phyloP scores from a whole-genome alignment of 2,329 filamentous ascomycete species.

The Septoria petroselini region DNA sequence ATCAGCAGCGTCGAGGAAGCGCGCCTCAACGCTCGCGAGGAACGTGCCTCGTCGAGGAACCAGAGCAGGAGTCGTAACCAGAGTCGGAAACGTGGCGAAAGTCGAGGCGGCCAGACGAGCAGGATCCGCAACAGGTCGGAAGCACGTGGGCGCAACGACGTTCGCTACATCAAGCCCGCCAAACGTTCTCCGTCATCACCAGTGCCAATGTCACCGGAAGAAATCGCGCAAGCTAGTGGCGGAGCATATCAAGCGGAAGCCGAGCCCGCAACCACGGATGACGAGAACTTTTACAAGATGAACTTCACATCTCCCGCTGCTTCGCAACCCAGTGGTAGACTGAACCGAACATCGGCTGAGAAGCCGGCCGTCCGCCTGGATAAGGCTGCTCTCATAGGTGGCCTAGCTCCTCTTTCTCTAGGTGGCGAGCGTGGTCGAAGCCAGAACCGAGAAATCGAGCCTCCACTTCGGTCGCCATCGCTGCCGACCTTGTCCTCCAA shows the following conservation, averaged over 20 bases:
- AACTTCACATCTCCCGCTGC: constrained; percentile 36
- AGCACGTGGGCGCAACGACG: constrained; percentile 64
- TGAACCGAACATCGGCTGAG: constrained; percentile 7
- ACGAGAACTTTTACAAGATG: constrained; percentile 49
- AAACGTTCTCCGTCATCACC: constrained; percentile 91
- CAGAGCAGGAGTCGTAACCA: constrained; percentile 47
- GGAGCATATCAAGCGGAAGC: constrained; percentile 40
- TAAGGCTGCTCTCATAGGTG: constrained; percentile 44
- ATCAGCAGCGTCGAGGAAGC: constrained; percentile 82
- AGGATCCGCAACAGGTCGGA: constrained; percentile 55
- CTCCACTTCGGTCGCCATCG: constrained; percentile 67
- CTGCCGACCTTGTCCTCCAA: constrained; percentile 66
- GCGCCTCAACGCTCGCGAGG: constrained; percentile 37
- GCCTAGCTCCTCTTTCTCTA: constrained; percentile 5
- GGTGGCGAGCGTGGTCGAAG: constrained; percentile 57
- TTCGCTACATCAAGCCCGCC: constrained; percentile 67
- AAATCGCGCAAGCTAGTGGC: constrained; percentile 47
- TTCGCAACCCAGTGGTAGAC: constrained; percentile 24
- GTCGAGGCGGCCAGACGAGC: constrained; percentile 40
- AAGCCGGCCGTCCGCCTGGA: constrained; percentile 5
- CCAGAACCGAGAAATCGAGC: constrained; percentile 57
- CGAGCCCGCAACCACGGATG: constrained; percentile 48
- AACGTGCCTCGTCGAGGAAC: constrained; percentile 29
- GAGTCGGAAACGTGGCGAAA: constrained; percentile 48
- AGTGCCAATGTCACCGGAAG: constrained; percentile 89